Conservation (phyloP, 108 stramenopile species). For the Seminavis robusta region DNA sequence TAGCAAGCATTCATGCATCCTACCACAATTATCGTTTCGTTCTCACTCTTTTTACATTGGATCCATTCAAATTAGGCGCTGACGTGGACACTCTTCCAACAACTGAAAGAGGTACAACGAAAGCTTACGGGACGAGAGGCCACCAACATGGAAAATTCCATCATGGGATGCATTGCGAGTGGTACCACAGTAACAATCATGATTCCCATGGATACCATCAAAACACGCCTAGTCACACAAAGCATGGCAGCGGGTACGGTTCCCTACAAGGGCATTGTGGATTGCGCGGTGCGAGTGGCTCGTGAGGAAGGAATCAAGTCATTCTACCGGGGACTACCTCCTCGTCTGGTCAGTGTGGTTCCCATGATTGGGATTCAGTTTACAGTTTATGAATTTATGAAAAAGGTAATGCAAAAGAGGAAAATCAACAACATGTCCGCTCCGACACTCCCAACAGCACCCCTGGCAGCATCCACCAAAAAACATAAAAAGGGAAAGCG, state of each 20-base stretch:
- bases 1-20: not conserved
- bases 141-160: slow-evolving; percentile 86
- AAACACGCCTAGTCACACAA: slow-evolving; percentile 92
- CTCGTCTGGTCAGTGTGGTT: slow-evolving; percentile 91
- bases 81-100: slow-evolving; percentile 96
- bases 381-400: slow-evolving; percentile 90
- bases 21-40: not conserved
- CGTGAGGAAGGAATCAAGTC: slow-evolving; percentile 87
- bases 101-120: slow-evolving; percentile 68
- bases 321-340: slow-evolving; percentile 92
- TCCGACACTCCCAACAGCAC: slow-evolving; percentile 17
- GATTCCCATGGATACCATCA: slow-evolving; percentile 98
- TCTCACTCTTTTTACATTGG: slow-evolving; percentile 3
- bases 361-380: slow-evolving; percentile 99
- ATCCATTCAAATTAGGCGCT: slow-evolving; percentile 73
- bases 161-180: slow-evolving; percentile 92
- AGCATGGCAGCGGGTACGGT: slow-evolving; percentile 40
- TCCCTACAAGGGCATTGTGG: slow-evolving; percentile 90
- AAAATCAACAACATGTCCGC: slow-evolving; percentile 8
- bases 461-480: too few species aligned
- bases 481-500: slow-evolving; percentile 13
- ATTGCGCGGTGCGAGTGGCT: slow-evolving; percentile 83
- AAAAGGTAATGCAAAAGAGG: slow-evolving; percentile 68
- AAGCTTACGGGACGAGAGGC: slow-evolving; percentile 60
- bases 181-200: slow-evolving; percentile 92